These are phyloP conservation scores for Alternaria sp. DNA, from an alignment of 2,329 filamentous ascomycete species.

Conservation along the genomic window DNA sequence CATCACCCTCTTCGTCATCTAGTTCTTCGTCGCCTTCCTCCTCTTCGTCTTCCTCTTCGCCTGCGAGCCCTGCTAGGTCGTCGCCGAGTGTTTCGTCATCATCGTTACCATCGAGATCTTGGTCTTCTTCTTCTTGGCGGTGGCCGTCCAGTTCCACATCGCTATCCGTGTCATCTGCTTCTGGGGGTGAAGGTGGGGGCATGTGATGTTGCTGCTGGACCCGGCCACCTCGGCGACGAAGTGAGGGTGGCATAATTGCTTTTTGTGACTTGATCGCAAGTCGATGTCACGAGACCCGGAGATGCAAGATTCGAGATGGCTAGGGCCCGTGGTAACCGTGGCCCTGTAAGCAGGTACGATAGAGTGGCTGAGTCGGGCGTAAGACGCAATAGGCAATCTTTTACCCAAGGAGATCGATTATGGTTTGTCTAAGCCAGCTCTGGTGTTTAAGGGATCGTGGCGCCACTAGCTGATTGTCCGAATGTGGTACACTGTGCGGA, in stretches of 20 bases:
- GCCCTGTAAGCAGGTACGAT: background rate
- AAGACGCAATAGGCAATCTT: background rate
- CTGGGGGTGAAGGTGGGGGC: constrained; percentile 23
- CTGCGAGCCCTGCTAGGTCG: constrained; percentile 33
- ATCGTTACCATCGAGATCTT: background rate
- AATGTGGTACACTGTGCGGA: constrained; percentile 3
- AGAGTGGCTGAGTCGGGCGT: background rate
- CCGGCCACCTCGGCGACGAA: constrained; percentile 28
- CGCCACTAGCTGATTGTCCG: constrained; percentile 1
- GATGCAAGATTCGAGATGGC: background rate
- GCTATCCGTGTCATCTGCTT: constrained; percentile 37
- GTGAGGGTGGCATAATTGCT: constrained; percentile 39
- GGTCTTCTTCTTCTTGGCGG: constrained; percentile 19
- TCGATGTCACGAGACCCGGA: constrained; percentile 15
- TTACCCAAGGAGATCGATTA: background rate
- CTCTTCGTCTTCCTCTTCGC: constrained; percentile 51
- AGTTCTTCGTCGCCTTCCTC: constrained; percentile 60
- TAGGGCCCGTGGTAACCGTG: background rate
- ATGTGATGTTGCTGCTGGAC: constrained; percentile 24
- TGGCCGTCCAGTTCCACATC: constrained; percentile 30
- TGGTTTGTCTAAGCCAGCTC: background rate
- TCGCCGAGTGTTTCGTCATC: constrained; percentile 32
- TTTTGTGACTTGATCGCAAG: constrained; percentile 4
- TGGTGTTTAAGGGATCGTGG: background rate
- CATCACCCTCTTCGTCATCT: constrained; percentile 28